phyloP scores from a whole-genome alignment of 495 filamentous ascomycete genomes.

The Trichoderma virens region DNA sequence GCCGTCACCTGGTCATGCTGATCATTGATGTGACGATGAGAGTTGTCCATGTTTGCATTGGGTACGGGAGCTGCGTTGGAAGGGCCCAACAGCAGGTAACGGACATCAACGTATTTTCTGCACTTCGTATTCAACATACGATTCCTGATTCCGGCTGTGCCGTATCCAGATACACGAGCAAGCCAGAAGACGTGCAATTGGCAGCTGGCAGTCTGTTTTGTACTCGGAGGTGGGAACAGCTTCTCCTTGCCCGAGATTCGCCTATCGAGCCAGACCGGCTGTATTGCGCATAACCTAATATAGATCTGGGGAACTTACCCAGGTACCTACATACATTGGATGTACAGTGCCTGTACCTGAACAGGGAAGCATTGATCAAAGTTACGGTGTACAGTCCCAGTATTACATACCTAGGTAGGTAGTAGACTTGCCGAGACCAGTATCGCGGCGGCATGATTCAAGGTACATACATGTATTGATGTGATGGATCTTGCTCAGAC shows the following conservation, averaged over 20 bases:
- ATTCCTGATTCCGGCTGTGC: not conserved
- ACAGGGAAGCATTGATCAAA: not conserved
- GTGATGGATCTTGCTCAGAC: no score
- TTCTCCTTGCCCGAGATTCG: not conserved
- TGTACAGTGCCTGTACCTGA: not conserved
- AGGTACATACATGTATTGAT: no score
- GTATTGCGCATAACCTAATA: not conserved
- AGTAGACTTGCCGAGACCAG: not conserved
- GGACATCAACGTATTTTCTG: not conserved
- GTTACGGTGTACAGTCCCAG: no score
- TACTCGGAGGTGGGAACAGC: not conserved
- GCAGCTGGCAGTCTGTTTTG: not conserved
- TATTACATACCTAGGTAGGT: not conserved
- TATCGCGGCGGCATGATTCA: no score
- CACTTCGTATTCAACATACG: not conserved
- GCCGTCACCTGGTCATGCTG: not conserved
- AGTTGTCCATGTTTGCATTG: not conserved
- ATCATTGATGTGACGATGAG: conserved; percentile 1
- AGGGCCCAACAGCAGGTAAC: not conserved
- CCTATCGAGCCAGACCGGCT: not conserved
- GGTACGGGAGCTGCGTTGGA: not conserved
- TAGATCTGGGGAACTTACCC: conserved; percentile 4
- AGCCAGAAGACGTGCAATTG: not conserved
- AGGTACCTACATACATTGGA: no score
- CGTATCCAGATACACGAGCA: not conserved